A percentile compares a stretch with the other conserved stretches of the same genome.
These are phyloP conservation scores for Penicillium paxilli DNA, from an alignment of 495 filamentous ascomycete genomes.

Conservation along the genomic window DNA sequence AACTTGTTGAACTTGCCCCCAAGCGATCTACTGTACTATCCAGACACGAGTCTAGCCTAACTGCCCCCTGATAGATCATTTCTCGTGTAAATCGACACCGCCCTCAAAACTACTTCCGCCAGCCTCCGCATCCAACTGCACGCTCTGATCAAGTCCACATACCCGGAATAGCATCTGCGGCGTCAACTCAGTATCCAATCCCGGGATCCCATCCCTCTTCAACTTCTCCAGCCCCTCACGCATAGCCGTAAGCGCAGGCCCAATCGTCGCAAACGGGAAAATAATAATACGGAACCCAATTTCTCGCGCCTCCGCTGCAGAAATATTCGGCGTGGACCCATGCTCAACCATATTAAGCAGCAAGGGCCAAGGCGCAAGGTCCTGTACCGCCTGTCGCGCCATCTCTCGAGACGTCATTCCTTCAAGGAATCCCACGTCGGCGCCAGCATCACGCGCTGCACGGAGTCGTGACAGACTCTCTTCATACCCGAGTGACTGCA, in stretches of 20 bases:
- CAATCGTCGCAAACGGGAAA: conserved; percentile 54
- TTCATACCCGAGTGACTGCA: conserved; percentile 62
- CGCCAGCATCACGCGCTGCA: conserved; percentile 56
- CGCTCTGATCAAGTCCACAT: conserved; percentile 58
- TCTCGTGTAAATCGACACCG: conserved; percentile 33
- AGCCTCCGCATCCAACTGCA: conserved; percentile 57
- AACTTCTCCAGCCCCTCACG: conserved; percentile 49
- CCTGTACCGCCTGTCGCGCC: conserved; percentile 40
- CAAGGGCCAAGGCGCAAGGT: conserved; percentile 60
- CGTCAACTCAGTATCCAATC: conserved; percentile 45
- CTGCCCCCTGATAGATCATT: conserved; percentile 5
- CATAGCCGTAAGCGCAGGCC: conserved; percentile 53
- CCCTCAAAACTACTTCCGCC: conserved; percentile 52
- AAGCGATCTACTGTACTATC: background rate
- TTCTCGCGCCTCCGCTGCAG: conserved; percentile 55
- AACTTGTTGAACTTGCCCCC: no score
- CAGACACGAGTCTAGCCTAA: background rate
- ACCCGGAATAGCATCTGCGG: conserved; percentile 57
- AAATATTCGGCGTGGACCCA: conserved; percentile 59
- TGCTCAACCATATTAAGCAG: conserved; percentile 67
- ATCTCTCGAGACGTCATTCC: conserved; percentile 39
- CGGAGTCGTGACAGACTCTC: conserved; percentile 56
- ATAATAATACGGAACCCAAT: conserved; percentile 68
- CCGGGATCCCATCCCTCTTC: conserved; percentile 48
- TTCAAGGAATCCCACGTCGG: conserved; percentile 65